Conservation (phyloP, 768 basidiomycete species). For the Hericium coralloides region DNA sequence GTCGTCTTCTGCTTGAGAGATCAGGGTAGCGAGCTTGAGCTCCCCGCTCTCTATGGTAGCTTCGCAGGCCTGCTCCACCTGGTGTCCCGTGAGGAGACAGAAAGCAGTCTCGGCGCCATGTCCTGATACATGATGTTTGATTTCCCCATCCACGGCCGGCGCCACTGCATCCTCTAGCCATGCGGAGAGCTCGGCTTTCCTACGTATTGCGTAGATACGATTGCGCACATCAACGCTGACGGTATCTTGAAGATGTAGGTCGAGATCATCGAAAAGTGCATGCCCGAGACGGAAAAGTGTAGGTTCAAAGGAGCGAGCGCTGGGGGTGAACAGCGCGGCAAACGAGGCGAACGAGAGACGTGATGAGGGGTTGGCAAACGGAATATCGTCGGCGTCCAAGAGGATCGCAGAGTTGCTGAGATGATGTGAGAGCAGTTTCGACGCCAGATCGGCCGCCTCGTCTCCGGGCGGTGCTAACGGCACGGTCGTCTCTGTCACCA, state of each 20-base stretch:
- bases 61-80: constrained; percentile 76
- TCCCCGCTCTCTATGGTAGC: constrained; percentile 68
- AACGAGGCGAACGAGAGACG: constrained; percentile 75
- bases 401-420: constrained; percentile 63
- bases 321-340: constrained; percentile 55
- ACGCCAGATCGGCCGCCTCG: constrained; percentile 33
- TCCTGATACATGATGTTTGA: constrained; percentile 39
- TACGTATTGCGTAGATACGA: constrained; percentile 51
- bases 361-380: constrained; percentile 55
- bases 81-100: constrained; percentile 76
- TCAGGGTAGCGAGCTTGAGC: constrained; percentile 78
- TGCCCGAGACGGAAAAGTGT: constrained; percentile 81
- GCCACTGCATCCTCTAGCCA: constrained; percentile 79
- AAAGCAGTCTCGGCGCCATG: constrained; percentile 52
- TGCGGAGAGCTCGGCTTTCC: constrained; percentile 70
- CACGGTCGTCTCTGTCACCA: constrained; percentile 42
- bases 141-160: constrained; percentile 61
- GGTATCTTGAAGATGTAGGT: constrained; percentile 47
- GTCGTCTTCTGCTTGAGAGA: constrained; percentile 82
- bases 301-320: constrained; percentile 68
- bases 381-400: constrained; percentile 59
- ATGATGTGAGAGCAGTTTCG: constrained; percentile 69
- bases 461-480: constrained; percentile 28
- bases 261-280: constrained; percentile 81
- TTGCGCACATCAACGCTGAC: constrained; percentile 55